Base-by-base conservation (phyloP, 2,329 filamentous ascomycete genomes). In the Aspergillus sp. region DNA sequence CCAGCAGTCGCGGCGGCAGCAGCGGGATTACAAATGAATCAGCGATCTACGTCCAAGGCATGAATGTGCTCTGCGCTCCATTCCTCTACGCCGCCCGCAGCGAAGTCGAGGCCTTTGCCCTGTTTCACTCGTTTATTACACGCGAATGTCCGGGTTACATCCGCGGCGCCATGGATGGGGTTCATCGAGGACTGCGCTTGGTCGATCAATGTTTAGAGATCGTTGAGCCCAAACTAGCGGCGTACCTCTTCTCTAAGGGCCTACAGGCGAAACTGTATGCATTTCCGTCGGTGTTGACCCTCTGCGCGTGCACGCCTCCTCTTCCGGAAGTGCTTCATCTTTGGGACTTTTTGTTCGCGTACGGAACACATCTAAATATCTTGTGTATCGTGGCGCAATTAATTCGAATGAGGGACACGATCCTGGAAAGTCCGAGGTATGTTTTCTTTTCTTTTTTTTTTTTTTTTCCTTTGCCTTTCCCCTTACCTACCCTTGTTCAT, bases 311-410 rank as follows among this genome's bases (percentile, higher is more conserved):
- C 76, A 99, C 95, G 15, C 95, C 95, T 15, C 95, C 95, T 2
- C 78, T 99, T 57, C 94, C 94, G 0, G 94, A 99, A 77, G 95
- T 99, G 0, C 78, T 99, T 58, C 87, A 91, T 64, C 84, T 99
- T 2, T 99, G 95, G 95, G 95, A 99, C 75, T 99, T 99, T 69
- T 79, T 99, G 21, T 96, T 99, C 72, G 94, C 95, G 0, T 99
- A 97, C 68, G 95, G 95, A 0, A 89, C 92, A 38, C 95, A 99
- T 75, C 77, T 99, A 63, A 99, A 99, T 72, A 91, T 99, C 58
- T 79, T 99, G 21, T 98, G 95, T 74, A 97, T 99, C 65, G 95
- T 98, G 15, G 94, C 94, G 13, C 95, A 99, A 78, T 81, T 99
- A 55, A 89, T 97, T 52, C 85, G 96, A 70, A 91, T 97, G 79